phyloP scores from a whole-genome alignment of 257 asterid genomes.

The Coffea canephora region DNA sequence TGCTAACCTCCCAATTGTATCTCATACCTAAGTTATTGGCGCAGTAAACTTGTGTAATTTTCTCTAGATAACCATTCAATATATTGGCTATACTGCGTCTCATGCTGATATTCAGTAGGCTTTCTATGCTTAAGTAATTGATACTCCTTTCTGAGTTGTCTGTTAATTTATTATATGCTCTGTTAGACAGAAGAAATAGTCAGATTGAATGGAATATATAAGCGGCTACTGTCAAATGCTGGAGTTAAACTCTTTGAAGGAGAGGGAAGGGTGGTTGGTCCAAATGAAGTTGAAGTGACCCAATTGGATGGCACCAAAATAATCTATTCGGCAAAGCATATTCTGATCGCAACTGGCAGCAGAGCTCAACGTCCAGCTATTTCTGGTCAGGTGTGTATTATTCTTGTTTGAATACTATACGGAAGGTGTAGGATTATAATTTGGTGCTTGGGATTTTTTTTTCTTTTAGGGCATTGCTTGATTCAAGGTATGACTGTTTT shows the following conservation, averaged over 20 bases:
- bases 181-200: conserved; percentile 84
- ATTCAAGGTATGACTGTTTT: background rate
- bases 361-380: conserved; percentile 80
- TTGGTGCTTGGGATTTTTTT: background rate
- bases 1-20: background rate
- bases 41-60: background rate
- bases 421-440: too few species aligned
- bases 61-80: background rate
- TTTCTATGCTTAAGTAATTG: background rate
- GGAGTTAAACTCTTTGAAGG: conserved; percentile 97
- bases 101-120: background rate
- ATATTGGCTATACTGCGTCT: background rate
- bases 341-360: conserved; percentile 92
- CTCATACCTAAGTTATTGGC: background rate
- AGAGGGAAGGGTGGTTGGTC: conserved; percentile 90
- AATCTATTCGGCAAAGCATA: conserved; percentile 78
- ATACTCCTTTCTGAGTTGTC: background rate
- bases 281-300: conserved; percentile 84
- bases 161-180: background rate
- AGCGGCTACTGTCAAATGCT: conserved; percentile 79
- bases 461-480: background rate
- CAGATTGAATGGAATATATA: conserved; percentile 86
- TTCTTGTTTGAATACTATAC: background rate
- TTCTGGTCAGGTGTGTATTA: conserved; percentile 72
- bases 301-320: conserved; percentile 96